Conservation (phyloP, 768 basidiomycete species). For the Lactifluus subvellereus region DNA sequence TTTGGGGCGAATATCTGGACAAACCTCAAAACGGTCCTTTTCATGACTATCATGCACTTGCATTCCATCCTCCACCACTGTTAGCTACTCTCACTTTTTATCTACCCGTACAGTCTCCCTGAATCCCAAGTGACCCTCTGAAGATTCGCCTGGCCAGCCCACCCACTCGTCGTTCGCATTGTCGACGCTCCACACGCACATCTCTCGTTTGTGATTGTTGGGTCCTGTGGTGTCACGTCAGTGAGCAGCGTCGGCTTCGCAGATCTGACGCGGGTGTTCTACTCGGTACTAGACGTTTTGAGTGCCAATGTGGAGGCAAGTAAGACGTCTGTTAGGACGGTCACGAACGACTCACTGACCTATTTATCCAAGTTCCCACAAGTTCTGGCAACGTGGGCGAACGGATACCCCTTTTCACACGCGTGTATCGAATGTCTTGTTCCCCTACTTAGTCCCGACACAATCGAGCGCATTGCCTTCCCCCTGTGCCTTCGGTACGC, state of each 20-base stretch:
- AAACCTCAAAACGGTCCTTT: slow-evolving; percentile 67
- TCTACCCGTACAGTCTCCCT: neutral
- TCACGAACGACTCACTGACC: neutral
- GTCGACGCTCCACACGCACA: slow-evolving; percentile 50
- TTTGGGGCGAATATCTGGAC: slow-evolving; percentile 54
- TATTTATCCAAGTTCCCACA: neutral
- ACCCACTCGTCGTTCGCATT: slow-evolving; percentile 48
- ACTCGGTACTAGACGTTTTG: slow-evolving; percentile 71
- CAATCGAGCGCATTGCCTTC: slow-evolving; percentile 51
- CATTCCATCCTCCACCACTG: slow-evolving; percentile 51
- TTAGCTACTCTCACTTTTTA: slow-evolving; percentile 37
- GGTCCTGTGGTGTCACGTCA: slow-evolving; percentile 69
- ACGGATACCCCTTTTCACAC: neutral
- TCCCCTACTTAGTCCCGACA: slow-evolving; percentile 47
- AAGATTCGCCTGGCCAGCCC: neutral
- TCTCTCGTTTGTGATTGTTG: slow-evolving; percentile 70
- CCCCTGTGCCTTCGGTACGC: slow-evolving; percentile 62
- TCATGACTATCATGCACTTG: slow-evolving; percentile 61
- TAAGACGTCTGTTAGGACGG: slow-evolving; percentile 35
- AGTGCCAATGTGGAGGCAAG: slow-evolving; percentile 36
- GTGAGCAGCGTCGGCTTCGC: slow-evolving; percentile 51
- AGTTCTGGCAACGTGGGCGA: slow-evolving; percentile 1
- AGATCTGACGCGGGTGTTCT: slow-evolving; percentile 71
- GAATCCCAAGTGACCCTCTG: neutral
- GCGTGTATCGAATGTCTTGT: slow-evolving; percentile 77